Evolutionary conservation across 169 alveolate species (phyloP).

Genomic region (Toxoplasma gondii): DNA sequence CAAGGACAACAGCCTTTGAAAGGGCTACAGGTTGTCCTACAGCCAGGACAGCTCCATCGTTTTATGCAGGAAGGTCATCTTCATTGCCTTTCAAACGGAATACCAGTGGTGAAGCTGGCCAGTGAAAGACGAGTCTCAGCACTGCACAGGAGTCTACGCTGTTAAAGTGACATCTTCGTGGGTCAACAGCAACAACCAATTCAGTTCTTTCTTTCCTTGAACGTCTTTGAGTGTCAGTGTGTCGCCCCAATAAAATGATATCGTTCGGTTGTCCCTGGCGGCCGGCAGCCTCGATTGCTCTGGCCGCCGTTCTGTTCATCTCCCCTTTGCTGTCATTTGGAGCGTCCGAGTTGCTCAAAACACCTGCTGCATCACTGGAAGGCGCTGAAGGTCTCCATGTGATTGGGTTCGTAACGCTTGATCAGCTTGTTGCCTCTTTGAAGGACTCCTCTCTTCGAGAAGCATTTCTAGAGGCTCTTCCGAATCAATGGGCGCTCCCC

Average conservation of each 20-base stretch:
- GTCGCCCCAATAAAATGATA: background rate
- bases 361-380: background rate
- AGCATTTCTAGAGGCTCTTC: constrained; percentile 3
- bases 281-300: background rate
- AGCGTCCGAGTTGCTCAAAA: background rate
- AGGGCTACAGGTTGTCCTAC: too few species aligned
- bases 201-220: background rate
- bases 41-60: background rate
- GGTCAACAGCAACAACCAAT: background rate
- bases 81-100: background rate
- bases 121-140: background rate
- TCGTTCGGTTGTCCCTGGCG: background rate
- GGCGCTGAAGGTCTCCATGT: background rate
- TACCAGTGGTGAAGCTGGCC: background rate
- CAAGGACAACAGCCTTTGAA: too few species aligned
- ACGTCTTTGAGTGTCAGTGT: background rate
- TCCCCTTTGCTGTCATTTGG: background rate
- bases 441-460: background rate
- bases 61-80: background rate
- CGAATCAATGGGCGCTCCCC: constrained; percentile 29
- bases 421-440: background rate
- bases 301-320: background rate
- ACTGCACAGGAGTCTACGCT: background rate
- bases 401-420: background rate
- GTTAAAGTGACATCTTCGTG: background rate